Evolutionary conservation across 169 alveolate genomes (phyloP).

Genomic region (Plasmodium inui): DNA sequence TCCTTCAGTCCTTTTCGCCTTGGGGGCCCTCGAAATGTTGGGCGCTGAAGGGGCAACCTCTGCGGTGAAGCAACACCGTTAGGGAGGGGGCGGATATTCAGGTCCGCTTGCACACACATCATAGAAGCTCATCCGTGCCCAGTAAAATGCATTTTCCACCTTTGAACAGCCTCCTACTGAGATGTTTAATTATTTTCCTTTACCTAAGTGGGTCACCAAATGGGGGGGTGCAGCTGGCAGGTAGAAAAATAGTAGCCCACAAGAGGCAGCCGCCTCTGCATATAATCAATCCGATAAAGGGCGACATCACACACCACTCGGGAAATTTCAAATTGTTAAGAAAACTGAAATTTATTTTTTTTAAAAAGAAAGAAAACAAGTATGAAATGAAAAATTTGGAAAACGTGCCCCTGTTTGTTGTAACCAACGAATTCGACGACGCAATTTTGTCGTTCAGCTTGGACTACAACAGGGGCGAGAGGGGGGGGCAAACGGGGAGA

Average conservation of each 20-base stretch:
- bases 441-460: slow-evolving; percentile 26
- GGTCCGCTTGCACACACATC: neutral
- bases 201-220: neutral
- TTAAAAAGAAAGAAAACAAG: slow-evolving; percentile 9
- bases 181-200: neutral
- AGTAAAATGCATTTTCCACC: slow-evolving; percentile 17
- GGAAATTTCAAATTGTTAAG: slow-evolving; percentile 19
- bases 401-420: slow-evolving; percentile 57
- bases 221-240: neutral
- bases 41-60: neutral
- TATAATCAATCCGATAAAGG: slow-evolving; percentile 27
- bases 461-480: slow-evolving; percentile 6
- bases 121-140: neutral
- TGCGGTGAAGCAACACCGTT: neutral
- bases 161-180: slow-evolving; percentile 3
- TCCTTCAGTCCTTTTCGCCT: neutral
- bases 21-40: slow-evolving; percentile 1
- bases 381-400: slow-evolving; percentile 73
- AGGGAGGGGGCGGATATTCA: neutral
- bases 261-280: neutral
- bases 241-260: slow-evolving; percentile 12
- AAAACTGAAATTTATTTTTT: slow-evolving; percentile 51
- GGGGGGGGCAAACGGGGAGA: neutral
- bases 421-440: slow-evolving; percentile 63
- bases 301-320: neutral